Percentiles rank a stretch among this genome's conserved stretches.
Evolutionary conservation across 192 early-diverging fungal genomes (phyloP).

Genomic region (Linnemannia exigua): DNA sequence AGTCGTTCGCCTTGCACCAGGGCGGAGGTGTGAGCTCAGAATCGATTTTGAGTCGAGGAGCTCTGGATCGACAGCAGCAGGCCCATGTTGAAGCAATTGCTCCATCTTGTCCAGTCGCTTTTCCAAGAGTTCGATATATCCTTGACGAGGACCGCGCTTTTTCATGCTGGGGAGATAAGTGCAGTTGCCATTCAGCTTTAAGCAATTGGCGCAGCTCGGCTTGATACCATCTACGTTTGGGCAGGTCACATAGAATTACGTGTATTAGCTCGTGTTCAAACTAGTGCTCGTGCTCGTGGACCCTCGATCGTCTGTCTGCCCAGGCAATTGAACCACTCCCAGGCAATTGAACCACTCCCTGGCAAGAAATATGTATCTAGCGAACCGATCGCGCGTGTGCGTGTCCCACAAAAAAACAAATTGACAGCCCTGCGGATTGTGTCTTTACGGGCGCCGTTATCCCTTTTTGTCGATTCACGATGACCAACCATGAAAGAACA

Average conservation of each 20-base stretch:
- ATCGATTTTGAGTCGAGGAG: slow-evolving; percentile 39
- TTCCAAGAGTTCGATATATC: slow-evolving; percentile 84
- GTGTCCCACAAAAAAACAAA: background rate
- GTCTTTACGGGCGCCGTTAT: slow-evolving; percentile 1
- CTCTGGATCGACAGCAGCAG: slow-evolving; percentile 40
- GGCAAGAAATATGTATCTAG: background rate
- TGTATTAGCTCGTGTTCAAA: background rate
- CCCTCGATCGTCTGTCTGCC: background rate
- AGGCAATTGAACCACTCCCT: background rate
- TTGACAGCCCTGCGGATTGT: background rate
- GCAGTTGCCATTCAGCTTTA: slow-evolving; percentile 75
- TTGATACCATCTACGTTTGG: slow-evolving; percentile 73
- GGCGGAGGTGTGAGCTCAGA: slow-evolving; percentile 32
- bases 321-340: background rate
- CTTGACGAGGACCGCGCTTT: slow-evolving; percentile 89
- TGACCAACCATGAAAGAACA: slow-evolving; percentile 31
- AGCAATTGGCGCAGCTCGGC: slow-evolving; percentile 86
- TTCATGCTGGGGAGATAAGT: slow-evolving; percentile 88
- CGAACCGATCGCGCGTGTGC: background rate
- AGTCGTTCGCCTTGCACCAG: slow-evolving; percentile 26
- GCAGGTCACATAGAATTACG: background rate
- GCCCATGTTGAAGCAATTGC: slow-evolving; percentile 67
- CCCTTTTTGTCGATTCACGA: slow-evolving; percentile 16
- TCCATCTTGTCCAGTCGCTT: slow-evolving; percentile 86
- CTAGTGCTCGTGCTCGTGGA: too few species aligned